Evolutionary conservation across 73 alveolate genomes (phyloP).

Genomic region (Tetrahymena borealis): DNA sequence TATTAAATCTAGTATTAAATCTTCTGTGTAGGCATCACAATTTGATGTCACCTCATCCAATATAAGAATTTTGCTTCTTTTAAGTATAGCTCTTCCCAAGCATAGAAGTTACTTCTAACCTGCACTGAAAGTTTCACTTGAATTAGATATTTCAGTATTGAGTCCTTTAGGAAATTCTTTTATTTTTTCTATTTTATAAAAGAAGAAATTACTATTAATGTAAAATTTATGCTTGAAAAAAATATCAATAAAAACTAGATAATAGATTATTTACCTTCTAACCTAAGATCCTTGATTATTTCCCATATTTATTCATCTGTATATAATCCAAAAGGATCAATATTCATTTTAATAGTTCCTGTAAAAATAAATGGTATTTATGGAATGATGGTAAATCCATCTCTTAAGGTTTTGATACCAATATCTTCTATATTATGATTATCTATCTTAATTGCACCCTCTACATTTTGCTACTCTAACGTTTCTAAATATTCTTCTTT

Average conservation of each 20-base stretch:
- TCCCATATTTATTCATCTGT: constrained; percentile 46
- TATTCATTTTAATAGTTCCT: constrained; percentile 60
- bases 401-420: constrained; percentile 65
- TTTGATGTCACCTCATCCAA: constrained; percentile 69
- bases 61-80: constrained; percentile 51
- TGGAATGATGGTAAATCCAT: constrained; percentile 63
- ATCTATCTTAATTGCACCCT: constrained; percentile 62
- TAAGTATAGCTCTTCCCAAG: constrained; percentile 59
- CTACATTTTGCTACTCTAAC: background rate
- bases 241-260: background rate
- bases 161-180: background rate
- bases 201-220: no score
- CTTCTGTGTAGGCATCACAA: constrained; percentile 62
- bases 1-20: constrained; percentile 42
- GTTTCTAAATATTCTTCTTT: no score
- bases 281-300: constrained; percentile 45
- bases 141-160: constrained; percentile 46
- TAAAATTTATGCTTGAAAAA: no score
- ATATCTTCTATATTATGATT: constrained; percentile 56
- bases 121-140: background rate
- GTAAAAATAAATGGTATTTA: constrained; percentile 67
- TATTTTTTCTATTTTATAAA: constrained; percentile 21
- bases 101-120: constrained; percentile 72
- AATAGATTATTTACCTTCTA: constrained; percentile 9
- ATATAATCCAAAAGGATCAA: constrained; percentile 71